These are phyloP conservation scores for Clathrus columnatus DNA, from an alignment of 768 basidiomycete genomes.

Conservation along the genomic window DNA sequence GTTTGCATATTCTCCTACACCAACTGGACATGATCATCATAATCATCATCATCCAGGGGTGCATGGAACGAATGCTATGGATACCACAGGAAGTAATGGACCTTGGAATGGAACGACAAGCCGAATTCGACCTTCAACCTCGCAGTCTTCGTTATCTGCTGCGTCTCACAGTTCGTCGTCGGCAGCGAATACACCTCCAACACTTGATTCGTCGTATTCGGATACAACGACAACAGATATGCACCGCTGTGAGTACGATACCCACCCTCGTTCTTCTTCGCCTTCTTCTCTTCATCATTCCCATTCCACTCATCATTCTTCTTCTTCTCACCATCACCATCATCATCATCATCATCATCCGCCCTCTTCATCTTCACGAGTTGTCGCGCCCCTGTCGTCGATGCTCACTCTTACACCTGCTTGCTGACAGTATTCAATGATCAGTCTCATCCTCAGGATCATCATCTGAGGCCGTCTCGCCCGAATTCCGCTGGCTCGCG, in stretches of 20 bases:
- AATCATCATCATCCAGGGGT: neutral
- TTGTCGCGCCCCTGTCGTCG: conserved; percentile 3
- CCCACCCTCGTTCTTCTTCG: neutral
- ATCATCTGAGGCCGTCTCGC: conserved; percentile 3
- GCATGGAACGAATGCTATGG: conserved; percentile 4
- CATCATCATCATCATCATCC: neutral
- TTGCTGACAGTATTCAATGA: conserved; percentile 10
- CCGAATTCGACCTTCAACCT: conserved; percentile 55
- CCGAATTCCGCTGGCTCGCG: conserved; percentile 13
- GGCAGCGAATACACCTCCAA: conserved; percentile 69
- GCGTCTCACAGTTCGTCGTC: conserved; percentile 71
- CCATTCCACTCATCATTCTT: conserved; percentile 3
- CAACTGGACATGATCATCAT: conserved; percentile 14
- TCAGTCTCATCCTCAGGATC: conserved; percentile 6
- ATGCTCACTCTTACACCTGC: conserved; percentile 11
- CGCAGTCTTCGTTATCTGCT: conserved; percentile 67
- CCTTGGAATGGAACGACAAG: neutral
- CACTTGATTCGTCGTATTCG: conserved; percentile 20
- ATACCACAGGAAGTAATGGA: conserved; percentile 4
- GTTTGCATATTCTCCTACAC: conserved; percentile 70
- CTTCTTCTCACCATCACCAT: neutral
- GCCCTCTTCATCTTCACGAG: neutral
- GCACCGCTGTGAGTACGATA: conserved; percentile 63
- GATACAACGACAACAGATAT: conserved; percentile 58
- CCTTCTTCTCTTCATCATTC: conserved; percentile 5